Base-by-base conservation (phyloP, 2,329 filamentous ascomycete species). In the Penicillium sp. region DNA sequence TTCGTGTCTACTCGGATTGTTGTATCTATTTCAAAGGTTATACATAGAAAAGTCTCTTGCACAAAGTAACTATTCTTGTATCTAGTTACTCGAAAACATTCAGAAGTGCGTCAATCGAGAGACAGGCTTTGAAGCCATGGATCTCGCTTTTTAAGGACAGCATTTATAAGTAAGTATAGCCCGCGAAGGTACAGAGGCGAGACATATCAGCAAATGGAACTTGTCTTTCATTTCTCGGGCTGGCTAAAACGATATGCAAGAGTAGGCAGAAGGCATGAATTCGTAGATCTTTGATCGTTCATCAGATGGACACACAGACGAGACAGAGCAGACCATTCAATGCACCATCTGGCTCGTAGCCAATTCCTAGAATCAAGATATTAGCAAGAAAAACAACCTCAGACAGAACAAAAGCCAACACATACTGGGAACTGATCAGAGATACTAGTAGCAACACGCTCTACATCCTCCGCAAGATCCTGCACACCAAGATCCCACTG, bases 401-500 rank as follows among this genome's bases (percentile, higher is more conserved):
- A 25, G 6, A 49, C 3, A 17, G 8, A 43, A n/a, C 6, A 10
- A 49, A 10, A 4, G 10, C 52, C 4, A 25, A 4, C 44, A 76
- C 82, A 74, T 71, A 86, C 89, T 23, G 94, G 92, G 73, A 93
- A 91, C 70, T 90, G 86, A 63, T 86, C 86, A 73, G 94, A 89
- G 64, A 97, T 82, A 65, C 88, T 84, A 43, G 90, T 91, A 17
- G 91, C 90, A 60, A 96, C 87, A 65, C 87, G 89, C 77, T 97
- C 93, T 6, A 96, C 90, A 71, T 96, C 91, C 74, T 97, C 92
- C 2, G 93, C 88, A 55, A 97, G 74, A 29, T 87, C 87, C 72
- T 93, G 88, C 21, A 97, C 91, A 66, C 96, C 96, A 33, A 85
- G 82, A 75, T 97, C 93, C 93, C 93, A 97, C 67, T 88, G 85